These are phyloP conservation scores for Glebionis coronaria DNA, from an alignment of 129 eudicot genomes.

Conservation along the genomic window DNA sequence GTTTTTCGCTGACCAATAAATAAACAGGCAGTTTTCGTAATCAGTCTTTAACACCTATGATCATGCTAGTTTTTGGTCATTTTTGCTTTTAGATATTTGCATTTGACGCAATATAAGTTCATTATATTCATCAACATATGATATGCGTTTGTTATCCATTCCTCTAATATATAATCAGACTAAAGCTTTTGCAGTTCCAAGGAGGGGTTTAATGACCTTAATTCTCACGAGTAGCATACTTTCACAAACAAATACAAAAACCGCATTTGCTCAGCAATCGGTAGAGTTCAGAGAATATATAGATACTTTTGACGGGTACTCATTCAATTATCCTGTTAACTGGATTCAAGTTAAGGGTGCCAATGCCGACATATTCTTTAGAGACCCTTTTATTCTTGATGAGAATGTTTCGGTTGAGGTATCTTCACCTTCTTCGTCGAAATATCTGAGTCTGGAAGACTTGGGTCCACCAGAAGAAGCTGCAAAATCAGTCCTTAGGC, in stretches of 20 bases:
- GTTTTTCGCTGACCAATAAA: too few species aligned
- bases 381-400: conserved; percentile 92
- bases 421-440: conserved; percentile 93
- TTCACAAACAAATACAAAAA: conserved; percentile 32
- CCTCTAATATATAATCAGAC: conserved; percentile 80
- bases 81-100: background rate
- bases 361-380: conserved; percentile 90
- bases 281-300: conserved; percentile 70
- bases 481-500: conserved; percentile 66
- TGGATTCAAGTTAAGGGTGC: conserved; percentile 99
- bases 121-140: background rate
- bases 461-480: conserved; percentile 90
- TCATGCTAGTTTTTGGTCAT: background rate
- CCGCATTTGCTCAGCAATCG: conserved; percentile 53
- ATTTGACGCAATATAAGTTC: background rate
- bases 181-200: conserved; percentile 89
- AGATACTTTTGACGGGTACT: conserved; percentile 87
- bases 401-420: conserved; percentile 79
- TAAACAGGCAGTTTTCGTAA: too few species aligned
- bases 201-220: conserved; percentile 54
- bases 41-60: too few species aligned
- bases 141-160: conserved; percentile 14
- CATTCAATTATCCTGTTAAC: conserved; percentile 70
- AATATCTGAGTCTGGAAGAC: conserved; percentile 71
- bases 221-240: conserved; percentile 54